Base-by-base conservation (phyloP, 1,284 basidiomycete species). In the Peniophora sp. region DNA sequence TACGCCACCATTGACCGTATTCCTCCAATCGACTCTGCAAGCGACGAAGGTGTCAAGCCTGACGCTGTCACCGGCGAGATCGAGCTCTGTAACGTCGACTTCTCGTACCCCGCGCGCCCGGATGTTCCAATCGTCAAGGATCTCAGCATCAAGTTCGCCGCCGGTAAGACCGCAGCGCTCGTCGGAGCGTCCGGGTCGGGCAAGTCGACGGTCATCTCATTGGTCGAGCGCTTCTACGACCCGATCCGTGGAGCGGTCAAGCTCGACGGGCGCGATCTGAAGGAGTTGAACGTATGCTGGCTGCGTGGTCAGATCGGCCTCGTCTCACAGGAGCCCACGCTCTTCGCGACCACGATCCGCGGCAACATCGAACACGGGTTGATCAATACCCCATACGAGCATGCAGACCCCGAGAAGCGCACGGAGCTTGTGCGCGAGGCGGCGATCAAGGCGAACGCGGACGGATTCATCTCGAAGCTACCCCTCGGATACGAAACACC, bases 161-260 rank as follows among this genome's bases (percentile, higher is more conserved):
- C 83, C 2, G 87, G 89, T 49, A 89, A 95, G 66, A 88, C 83
- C 50, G 86, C 95, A 20, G 93, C 91, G 0, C 77, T 97, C 52
- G 92, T 97, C 14, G 93, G 93, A 6, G 70, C 86, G 0, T 94
- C 91, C 1, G 92, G 93, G 0, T 89, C 81, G 16, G 93, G 93
- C 49, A 96, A 96, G 69, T 92, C 89, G n/a, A 96, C 93, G 1
- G 74, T 95, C 56, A 84, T 87, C 0, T 72, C 85, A 0, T 74
- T 97, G 2, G 71, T 97, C 2, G 92, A 96, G 65, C 73, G 92
- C 0, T 69, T 97, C 17, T 97, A 96, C 69, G 86, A 92, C 61
- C 92, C 92, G 1, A 69, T 78, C 1, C 68, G 66, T 1, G 95
- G 95, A 5, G 57, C 62, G 3, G 81, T 97, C 63, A 81, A 77